Evolutionary conservation across 176 grass and related monocot genomes (phyloP).

Genomic region (Typha latifolia): DNA sequence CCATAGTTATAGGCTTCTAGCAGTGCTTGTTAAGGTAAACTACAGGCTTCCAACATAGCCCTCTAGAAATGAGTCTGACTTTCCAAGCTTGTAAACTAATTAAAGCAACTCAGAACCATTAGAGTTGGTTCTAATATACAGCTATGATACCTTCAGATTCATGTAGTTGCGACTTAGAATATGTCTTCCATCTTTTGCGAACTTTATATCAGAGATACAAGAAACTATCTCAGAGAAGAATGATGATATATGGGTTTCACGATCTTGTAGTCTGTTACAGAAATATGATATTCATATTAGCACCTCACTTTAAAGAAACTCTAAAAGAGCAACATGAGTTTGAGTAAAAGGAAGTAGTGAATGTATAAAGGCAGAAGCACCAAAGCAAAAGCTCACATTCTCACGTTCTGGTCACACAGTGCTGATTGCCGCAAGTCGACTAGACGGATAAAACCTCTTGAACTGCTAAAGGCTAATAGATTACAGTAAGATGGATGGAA

Average conservation of each 20-base stretch:
- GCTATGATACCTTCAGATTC: constrained; percentile 17
- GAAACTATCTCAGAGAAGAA: constrained; percentile 21
- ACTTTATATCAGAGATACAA: constrained; percentile 21
- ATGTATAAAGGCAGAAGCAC: background rate
- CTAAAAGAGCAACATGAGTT: background rate
- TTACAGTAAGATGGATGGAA: constrained; percentile 26
- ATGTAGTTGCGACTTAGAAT: constrained; percentile 32
- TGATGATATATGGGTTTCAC: constrained; percentile 1
- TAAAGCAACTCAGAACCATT: background rate
- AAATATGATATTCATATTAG: background rate
- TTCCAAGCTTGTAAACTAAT: background rate
- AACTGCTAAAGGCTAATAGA: constrained; percentile 26
- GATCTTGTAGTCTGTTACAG: constrained; percentile 15
- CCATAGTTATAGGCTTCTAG: too few relatives aligned
- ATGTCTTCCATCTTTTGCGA: constrained; percentile 20
- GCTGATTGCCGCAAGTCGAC: constrained; percentile 25
- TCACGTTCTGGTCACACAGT: constrained; percentile 18
- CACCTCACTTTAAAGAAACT: background rate
- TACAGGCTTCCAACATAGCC: background rate
- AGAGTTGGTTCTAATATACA: background rate
- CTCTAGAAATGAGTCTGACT: background rate
- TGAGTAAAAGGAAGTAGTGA: background rate
- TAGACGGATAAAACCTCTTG: constrained; percentile 22
- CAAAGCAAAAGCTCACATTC: constrained; percentile 17
- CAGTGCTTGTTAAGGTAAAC: too few relatives aligned